Evolutionary conservation across 371 early-diverging fungal species (phyloP).

Genomic region (Syncephalastrum sp.): DNA sequence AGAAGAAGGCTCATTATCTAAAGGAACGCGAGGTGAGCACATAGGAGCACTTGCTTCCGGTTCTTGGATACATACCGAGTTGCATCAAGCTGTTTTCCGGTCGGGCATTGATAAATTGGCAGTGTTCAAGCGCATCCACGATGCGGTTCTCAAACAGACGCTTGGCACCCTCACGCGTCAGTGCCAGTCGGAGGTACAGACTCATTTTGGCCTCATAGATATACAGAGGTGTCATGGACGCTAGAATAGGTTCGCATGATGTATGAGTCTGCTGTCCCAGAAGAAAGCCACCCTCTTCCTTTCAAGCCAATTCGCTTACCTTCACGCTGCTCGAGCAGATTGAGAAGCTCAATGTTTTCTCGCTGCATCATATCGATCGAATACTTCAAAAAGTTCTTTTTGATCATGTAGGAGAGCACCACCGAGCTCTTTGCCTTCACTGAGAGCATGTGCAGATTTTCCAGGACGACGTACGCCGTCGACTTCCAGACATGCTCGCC

Average conservation of each 20-base stretch:
- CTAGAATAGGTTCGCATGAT: slow-evolving; percentile 16
- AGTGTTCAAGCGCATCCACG: slow-evolving; percentile 76
- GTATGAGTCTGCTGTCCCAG: not conserved
- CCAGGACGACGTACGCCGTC: slow-evolving; percentile 78
- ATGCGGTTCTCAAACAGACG: slow-evolving; percentile 73
- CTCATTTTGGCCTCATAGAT: slow-evolving; percentile 85
- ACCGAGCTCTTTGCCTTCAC: slow-evolving; percentile 46
- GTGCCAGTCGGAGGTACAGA: slow-evolving; percentile 76
- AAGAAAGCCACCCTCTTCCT: not conserved
- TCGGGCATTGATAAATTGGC: slow-evolving; percentile 49
- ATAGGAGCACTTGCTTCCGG: too few species aligned
- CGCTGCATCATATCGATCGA: slow-evolving; percentile 63
- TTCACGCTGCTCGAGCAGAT: slow-evolving; percentile 52
- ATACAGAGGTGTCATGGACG: slow-evolving; percentile 57
- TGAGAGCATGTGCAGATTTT: slow-evolving; percentile 63
- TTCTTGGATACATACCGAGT: slow-evolving; percentile 1
- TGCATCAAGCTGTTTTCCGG: slow-evolving; percentile 7
- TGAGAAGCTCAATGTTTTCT: slow-evolving; percentile 68
- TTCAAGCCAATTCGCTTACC: slow-evolving; percentile 21
- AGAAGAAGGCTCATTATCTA: not conserved
- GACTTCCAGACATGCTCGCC: slow-evolving; percentile 83
- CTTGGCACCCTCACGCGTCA: slow-evolving; percentile 73
- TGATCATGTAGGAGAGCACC: slow-evolving; percentile 64
- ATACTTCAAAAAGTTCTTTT: slow-evolving; percentile 67
- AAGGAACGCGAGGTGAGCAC: too few species aligned